Conservation (phyloP, 208 protist species). For the Leishmania amazonensis region DNA sequence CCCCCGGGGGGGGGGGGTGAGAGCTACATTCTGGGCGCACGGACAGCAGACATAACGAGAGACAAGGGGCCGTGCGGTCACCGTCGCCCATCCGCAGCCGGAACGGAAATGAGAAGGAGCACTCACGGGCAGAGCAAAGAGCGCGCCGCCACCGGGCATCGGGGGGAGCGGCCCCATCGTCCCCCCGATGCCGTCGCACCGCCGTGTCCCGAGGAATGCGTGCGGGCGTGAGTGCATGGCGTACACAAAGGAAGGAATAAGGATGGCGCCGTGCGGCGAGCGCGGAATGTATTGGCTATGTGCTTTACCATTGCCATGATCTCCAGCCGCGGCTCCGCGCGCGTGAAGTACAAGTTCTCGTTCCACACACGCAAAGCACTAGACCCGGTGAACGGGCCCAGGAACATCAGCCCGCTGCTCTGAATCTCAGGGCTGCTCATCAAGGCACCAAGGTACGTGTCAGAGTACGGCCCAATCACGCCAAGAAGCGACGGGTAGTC, state of each 20-base stretch:
- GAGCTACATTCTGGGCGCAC: neutral
- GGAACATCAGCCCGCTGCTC: slow-evolving; percentile 24
- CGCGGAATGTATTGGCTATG: slow-evolving; percentile 25
- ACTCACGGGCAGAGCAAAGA: neutral
- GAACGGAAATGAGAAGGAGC: neutral
- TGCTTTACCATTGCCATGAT: slow-evolving; percentile 38
- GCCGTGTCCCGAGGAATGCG: neutral
- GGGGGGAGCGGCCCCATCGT: neutral
- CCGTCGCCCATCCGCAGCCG: neutral
- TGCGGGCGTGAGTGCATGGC: too few relatives aligned
- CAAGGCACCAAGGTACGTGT: neutral
- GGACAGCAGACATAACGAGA: neutral
- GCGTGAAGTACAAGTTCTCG: slow-evolving; percentile 33
- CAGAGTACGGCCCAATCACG: slow-evolving; percentile 15
- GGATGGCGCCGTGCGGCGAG: slow-evolving; percentile 24
- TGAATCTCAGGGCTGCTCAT: neutral
- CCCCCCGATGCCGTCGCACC: neutral
- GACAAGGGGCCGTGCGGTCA: neutral
- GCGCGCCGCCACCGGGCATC: neutral
- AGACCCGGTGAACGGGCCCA: slow-evolving; percentile 30
- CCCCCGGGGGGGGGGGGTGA: too few relatives aligned
- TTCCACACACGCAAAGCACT: slow-evolving; percentile 25
- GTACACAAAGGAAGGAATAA: neutral
- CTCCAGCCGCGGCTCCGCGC: slow-evolving; percentile 34
- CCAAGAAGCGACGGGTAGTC: slow-evolving; percentile 17